Conservation (phyloP, 192 early-diverging fungal species). For the Linnemannia elongata region DNA sequence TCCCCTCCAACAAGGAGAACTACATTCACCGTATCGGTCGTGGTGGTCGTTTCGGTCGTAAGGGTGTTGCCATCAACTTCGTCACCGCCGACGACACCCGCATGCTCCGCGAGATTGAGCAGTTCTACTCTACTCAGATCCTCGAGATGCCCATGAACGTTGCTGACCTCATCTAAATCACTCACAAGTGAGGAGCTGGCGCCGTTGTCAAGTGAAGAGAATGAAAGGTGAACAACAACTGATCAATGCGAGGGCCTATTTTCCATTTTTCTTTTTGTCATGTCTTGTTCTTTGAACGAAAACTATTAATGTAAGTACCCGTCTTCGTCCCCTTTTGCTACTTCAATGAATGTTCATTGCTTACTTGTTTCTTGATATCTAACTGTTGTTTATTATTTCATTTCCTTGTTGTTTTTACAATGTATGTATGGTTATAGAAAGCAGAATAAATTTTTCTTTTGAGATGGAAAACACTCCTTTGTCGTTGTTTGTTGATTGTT, state of each 20-base stretch:
- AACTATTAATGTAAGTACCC: slow-evolving; percentile 38
- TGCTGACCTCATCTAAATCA: slow-evolving; percentile 81
- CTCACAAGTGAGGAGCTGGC: not conserved
- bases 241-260: not conserved
- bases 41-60: slow-evolving; percentile 99
- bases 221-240: slow-evolving; percentile 15
- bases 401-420: not conserved
- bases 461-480: slow-evolving; percentile 31
- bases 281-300: slow-evolving; percentile 26
- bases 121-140: slow-evolving; percentile 99
- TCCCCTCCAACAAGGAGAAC: slow-evolving; percentile 97
- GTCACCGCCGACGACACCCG: slow-evolving; percentile 95
- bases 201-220: slow-evolving; percentile 14
- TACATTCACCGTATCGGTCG: slow-evolving; percentile 99
- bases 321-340: not conserved
- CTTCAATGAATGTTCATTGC: not conserved
- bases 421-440: slow-evolving; percentile 16
- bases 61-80: slow-evolving; percentile 99
- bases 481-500: not conserved
- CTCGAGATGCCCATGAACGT: slow-evolving; percentile 99
- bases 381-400: not conserved
- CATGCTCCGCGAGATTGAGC: slow-evolving; percentile 85
- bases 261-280: slow-evolving; percentile 18
- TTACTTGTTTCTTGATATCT: not conserved
- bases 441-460: slow-evolving; percentile 53